phyloP scores from a whole-genome alignment of 805 yeast species.

The Wickerhamomyces alni region DNA sequence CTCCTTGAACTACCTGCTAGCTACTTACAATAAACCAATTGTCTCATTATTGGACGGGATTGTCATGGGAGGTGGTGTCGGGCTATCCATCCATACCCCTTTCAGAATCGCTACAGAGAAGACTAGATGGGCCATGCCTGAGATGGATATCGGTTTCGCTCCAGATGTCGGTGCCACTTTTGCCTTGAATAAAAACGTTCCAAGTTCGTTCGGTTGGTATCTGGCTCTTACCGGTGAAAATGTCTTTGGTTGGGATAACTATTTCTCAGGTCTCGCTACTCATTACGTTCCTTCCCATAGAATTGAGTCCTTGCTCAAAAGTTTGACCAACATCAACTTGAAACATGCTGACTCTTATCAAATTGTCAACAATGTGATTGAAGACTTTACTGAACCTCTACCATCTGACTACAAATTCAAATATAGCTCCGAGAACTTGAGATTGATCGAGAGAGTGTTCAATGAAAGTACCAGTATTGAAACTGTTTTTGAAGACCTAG shows the following conservation, averaged over 20 bases:
- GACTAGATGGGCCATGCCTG: constrained; percentile 96
- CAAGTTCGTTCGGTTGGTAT: constrained; percentile 79
- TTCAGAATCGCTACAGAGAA: constrained; percentile 91
- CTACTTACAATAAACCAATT: constrained; percentile 82
- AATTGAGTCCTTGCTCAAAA: constrained; percentile 52
- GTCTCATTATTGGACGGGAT: constrained; percentile 87
- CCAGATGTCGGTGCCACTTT: constrained; percentile 95
- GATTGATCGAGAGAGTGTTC: constrained; percentile 66
- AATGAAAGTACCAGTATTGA: constrained; percentile 39
- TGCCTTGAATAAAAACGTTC: constrained; percentile 70
- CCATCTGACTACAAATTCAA: constrained; percentile 60
- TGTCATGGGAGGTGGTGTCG: constrained; percentile 98
- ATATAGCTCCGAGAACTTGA: constrained; percentile 48
- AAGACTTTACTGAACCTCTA: constrained; percentile 67
- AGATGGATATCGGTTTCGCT: constrained; percentile 91
- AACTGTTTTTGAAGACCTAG: constrained; percentile 40
- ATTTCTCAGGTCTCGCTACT: constrained; percentile 80
- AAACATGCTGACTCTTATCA: constrained; percentile 26
- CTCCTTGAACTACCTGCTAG: constrained; percentile 68
- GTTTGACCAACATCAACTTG: constrained; percentile 43
- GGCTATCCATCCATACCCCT: constrained; percentile 83
- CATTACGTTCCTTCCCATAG: constrained; percentile 75
- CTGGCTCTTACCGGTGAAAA: constrained; percentile 82
- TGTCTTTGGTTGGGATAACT: constrained; percentile 73
- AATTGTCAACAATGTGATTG: constrained; percentile 65